Base-by-base conservation (phyloP, 2,329 filamentous ascomycete species). In the Arthrobotrys megalospora region DNA sequence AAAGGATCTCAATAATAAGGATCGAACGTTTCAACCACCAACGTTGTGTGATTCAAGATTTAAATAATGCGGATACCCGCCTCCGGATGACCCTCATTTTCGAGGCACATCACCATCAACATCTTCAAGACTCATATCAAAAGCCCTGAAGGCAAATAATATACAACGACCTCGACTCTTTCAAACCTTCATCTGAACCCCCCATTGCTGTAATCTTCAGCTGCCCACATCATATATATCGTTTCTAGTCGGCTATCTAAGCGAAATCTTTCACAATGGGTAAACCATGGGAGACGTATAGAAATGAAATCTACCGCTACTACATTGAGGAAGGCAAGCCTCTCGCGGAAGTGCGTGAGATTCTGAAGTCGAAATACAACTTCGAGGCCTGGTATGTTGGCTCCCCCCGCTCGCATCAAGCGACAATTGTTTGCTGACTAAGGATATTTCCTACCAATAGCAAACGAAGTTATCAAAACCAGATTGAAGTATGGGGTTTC, bases 251-350 rank as follows among this genome's bases (percentile, higher is more conserved):
- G 43, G 53, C 41, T 52, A 45, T 24, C 45, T 68, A 68, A 68
- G 52, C 60, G 66, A 50, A 45, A 55, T 41, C 19, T 32, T 67
- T 47, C 67, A 78, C 67, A 72, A 78, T 78, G 75, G 75, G 75
- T n/a, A 78, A 78, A 45, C 75, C 75, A 16, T 78, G 75, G 75
- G 75, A 78, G 45, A 72, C 67, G 68, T 78, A 78, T 72, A 78
- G 72, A 68, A 62, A 78, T 41, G 75, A 78, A 36, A 78, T 78
- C 67, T 78, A 72, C 67, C 67, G n/a, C 47, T 78, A 78, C 45
- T 78, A 78, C 63, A 78, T 78, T 48, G 75, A 78, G 55, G 75
- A 78, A 41, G 75, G 75, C 34, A 53, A 69, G 38, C 75, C 75
- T 58, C 75, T 78, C 43, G 67, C 75, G 28, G 75, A 78, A 68